Evolutionary conservation across 257 asterid genomes (phyloP).

Genomic region (Solanum virginianum): DNA sequence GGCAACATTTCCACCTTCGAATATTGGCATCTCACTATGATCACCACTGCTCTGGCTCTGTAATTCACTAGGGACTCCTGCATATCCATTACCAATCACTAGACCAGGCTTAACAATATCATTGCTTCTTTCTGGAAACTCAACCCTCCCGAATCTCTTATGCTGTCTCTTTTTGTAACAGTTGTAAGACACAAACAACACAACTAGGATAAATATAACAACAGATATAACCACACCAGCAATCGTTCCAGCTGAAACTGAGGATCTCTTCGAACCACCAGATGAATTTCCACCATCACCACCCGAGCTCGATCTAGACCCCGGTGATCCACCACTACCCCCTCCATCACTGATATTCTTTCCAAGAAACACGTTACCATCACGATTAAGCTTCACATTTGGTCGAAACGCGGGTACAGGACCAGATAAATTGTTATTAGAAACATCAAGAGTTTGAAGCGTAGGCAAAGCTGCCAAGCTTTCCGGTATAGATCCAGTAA

Average conservation of each 20-base stretch:
- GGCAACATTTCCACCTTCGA: conserved; percentile 67
- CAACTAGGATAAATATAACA: conserved; percentile 33
- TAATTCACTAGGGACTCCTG: conserved; percentile 39
- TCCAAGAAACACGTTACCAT: conserved; percentile 54
- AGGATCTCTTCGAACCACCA: conserved; percentile 21
- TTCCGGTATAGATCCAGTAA: conserved; percentile 55
- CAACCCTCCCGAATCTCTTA: conserved; percentile 36
- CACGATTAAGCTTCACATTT: conserved; percentile 20
- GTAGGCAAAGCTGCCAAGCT: conserved; percentile 40
- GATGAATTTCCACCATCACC: conserved; percentile 14
- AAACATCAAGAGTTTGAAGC: conserved; percentile 57
- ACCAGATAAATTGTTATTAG: conserved; percentile 65
- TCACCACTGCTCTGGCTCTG: conserved; percentile 81
- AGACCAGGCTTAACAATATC: conserved; percentile 33
- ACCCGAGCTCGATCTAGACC: conserved; percentile 21
- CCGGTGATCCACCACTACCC: conserved; percentile 28
- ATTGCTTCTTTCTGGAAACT: conserved; percentile 45
- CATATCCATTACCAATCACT: conserved; percentile 25
- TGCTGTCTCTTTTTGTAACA: conserved; percentile 43
- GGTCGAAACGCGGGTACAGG: conserved; percentile 31
- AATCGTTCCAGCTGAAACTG: conserved; percentile 51
- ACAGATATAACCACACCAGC: conserved; percentile 66
- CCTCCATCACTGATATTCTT: conserved; percentile 20
- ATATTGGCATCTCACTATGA: conserved; percentile 47
- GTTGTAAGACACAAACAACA: conserved; percentile 58